Conservation (phyloP, 345 rosid genomes). For the Mercurialis annua region DNA sequence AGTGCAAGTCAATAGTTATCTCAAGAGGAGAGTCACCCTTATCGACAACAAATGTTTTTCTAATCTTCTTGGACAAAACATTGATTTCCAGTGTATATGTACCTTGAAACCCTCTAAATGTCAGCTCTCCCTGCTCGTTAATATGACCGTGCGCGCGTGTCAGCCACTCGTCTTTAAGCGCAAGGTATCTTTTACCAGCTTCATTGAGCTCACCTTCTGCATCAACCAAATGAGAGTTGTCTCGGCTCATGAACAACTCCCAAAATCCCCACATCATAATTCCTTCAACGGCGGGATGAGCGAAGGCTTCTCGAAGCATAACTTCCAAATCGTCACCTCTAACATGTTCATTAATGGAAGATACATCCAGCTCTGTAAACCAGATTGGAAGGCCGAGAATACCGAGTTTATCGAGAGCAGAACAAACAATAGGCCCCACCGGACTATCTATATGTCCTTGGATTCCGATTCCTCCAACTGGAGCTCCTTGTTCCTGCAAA, state of each 20-base stretch:
- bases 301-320: slow-evolving; percentile 86
- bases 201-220: slow-evolving; percentile 91
- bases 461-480: slow-evolving; percentile 85
- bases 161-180: slow-evolving; percentile 75
- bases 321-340: slow-evolving; percentile 96
- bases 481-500: slow-evolving; percentile 75
- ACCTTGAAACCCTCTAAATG: slow-evolving; percentile 85
- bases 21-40: slow-evolving; percentile 59
- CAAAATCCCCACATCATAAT: slow-evolving; percentile 97
- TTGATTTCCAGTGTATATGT: slow-evolving; percentile 52
- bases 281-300: slow-evolving; percentile 96
- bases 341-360: slow-evolving; percentile 65
- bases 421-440: slow-evolving; percentile 62
- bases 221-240: slow-evolving; percentile 66
- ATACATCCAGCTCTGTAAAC: slow-evolving; percentile 94
- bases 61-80: slow-evolving; percentile 36
- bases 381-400: slow-evolving; percentile 81
- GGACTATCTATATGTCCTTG: slow-evolving; percentile 93
- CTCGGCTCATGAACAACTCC: slow-evolving; percentile 92
- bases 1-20: slow-evolving; percentile 43
- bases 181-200: slow-evolving; percentile 69
- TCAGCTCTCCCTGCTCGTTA: slow-evolving; percentile 51
- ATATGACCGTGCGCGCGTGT: slow-evolving; percentile 45
- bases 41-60: slow-evolving; percentile 55
- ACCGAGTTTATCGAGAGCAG: slow-evolving; percentile 73